Base-by-base conservation (phyloP, 176 grass and related monocot species). In the Neostapfia colusana region DNA sequence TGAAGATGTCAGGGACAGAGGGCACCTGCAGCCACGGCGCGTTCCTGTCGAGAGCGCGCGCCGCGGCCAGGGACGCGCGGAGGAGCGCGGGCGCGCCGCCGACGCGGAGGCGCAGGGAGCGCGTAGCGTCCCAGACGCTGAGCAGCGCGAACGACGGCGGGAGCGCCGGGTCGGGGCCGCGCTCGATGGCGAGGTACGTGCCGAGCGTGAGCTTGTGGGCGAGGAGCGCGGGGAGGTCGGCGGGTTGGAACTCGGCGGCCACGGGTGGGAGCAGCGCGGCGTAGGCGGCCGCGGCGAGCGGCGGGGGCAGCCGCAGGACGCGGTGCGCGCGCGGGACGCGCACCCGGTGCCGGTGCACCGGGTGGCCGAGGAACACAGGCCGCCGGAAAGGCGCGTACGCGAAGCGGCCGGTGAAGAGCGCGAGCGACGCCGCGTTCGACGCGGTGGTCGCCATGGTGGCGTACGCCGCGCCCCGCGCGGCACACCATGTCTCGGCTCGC, bases 61-160 rank as follows among this genome's bases (percentile, higher is more conserved):
- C 87, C 9, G 88, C 78, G 15, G 88, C 79, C 15, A 93, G 72
- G 43, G 70, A 87, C 75, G 51, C 85, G 24, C 64, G 87, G 51
- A 79, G 85, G 11, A 70, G 79, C 24, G 65, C 20, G 5, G 55
- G 59, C 25, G 79, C 85, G 21, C 83, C 87, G 69, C 79, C 71
- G 31, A 90, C 82, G 65, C 85, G 88, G 66, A 93, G 55, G 62
- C 85, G 78, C 53, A 90, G 88, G 14, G 83, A 79, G 42, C 75
- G 85, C 49, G 91, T 90, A 31, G 88, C 86, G 75, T 93, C 91
- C 78, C 82, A 93, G 18, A 93, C 79, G 75, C 88, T 88, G 59
- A 90, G 80, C 49, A 93, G 24, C 0, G 91, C 91, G 65, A 86
- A 93, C 31, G 91, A 90, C 60, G 75, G 43, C 8, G 81, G 65